These are phyloP conservation scores for Phytophthora hibernalis DNA, from an alignment of 352 stramenopile species.

Conservation along the genomic window DNA sequence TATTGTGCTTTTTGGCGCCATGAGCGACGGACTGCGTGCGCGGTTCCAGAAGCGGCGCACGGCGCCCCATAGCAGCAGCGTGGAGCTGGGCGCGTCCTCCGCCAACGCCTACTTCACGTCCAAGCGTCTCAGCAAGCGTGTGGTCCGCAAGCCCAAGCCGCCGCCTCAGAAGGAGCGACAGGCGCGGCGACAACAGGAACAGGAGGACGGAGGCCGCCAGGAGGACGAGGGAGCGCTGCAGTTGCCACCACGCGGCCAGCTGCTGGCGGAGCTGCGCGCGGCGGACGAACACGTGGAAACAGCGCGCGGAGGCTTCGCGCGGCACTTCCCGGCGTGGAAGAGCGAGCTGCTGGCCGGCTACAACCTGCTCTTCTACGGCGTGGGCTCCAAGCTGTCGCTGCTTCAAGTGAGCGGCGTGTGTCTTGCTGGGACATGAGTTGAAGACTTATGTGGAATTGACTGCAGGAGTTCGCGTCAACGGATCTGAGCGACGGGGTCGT, in stretches of 20 bases:
- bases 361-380: constrained; percentile 62
- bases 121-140: constrained; percentile 33
- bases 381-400: constrained; percentile 62
- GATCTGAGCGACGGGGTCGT: constrained; percentile 45
- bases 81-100: constrained; percentile 40
- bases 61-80: constrained; percentile 11
- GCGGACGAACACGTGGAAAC: constrained; percentile 28
- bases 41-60: constrained; percentile 26
- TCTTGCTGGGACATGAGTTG: background rate
- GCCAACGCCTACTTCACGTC: constrained; percentile 55
- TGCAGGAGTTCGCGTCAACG: constrained; percentile 49
- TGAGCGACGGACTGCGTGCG: constrained; percentile 3
- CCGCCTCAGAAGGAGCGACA: constrained; percentile 29
- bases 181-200: constrained; percentile 1
- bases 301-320: constrained; percentile 17
- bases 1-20: background rate
- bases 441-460: background rate
- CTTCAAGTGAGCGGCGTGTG: constrained; percentile 44
- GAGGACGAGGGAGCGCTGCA: constrained; percentile 22
- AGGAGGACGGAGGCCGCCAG: constrained; percentile 7
- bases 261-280: constrained; percentile 33
- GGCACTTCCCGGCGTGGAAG: constrained; percentile 48
- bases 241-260: constrained; percentile 24
- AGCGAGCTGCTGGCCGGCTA: constrained; percentile 52
- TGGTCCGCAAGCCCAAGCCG: constrained; percentile 29